Evolutionary conservation across 768 basidiomycete species (phyloP).

Genomic region (Tulasnella sp.): DNA sequence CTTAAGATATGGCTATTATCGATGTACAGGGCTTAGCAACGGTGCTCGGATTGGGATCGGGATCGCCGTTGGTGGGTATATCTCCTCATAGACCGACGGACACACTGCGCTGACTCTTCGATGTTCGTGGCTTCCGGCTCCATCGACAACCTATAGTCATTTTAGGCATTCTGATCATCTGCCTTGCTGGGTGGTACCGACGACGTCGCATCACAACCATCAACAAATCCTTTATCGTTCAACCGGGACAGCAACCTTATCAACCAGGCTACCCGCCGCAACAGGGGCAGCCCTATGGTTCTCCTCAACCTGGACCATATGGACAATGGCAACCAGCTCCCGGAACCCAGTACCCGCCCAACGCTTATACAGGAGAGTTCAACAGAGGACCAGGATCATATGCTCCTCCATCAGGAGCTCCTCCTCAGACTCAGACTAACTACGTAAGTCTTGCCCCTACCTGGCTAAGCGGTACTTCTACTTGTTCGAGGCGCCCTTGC

Average conservation of each 20-base stretch:
- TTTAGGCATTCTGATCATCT: background rate
- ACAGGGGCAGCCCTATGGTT: background rate
- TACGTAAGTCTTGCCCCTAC: background rate
- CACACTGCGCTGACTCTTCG: background rate
- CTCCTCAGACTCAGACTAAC: background rate
- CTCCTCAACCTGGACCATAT: background rate
- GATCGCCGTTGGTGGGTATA: background rate
- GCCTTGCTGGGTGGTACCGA: constrained; percentile 5
- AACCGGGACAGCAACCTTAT: background rate
- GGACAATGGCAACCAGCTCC: background rate
- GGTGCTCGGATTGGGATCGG: constrained; percentile 20
- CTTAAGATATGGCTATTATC: constrained; percentile 19
- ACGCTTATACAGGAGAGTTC: background rate
- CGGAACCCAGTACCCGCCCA: background rate
- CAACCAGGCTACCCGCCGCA: background rate
- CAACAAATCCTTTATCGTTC: background rate
- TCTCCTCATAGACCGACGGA: background rate
- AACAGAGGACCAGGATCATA: background rate
- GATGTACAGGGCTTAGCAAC: constrained; percentile 1
- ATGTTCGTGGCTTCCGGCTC: background rate
- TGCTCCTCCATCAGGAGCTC: background rate
- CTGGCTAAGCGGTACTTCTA: no score
- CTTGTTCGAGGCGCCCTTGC: background rate
- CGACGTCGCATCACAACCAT: background rate
- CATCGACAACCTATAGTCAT: background rate